These are phyloP conservation scores for Fomitopsis serialis DNA, from an alignment of 768 basidiomycete genomes.

Conservation along the genomic window DNA sequence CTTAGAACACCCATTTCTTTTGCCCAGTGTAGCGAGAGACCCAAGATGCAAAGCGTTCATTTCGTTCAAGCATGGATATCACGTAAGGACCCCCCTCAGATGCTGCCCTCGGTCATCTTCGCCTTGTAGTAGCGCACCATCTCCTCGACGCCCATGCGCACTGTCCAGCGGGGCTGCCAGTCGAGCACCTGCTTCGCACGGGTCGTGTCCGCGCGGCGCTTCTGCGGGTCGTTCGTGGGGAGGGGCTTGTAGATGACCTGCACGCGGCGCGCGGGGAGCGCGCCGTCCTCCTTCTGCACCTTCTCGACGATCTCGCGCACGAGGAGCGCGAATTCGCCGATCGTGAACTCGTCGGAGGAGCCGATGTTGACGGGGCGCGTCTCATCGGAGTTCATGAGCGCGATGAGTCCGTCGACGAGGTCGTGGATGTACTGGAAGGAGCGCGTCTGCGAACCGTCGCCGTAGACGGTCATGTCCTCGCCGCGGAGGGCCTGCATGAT, in stretches of 20 bases:
- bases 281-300: constrained; percentile 82
- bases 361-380: constrained; percentile 96
- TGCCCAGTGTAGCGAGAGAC: no score
- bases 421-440: constrained; percentile 99
- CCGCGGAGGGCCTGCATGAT: constrained; percentile 96
- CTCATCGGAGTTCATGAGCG: constrained; percentile 93
- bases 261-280: constrained; percentile 43
- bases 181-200: constrained; percentile 77
- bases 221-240: constrained; percentile 92
- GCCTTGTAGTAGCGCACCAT: constrained; percentile 93
- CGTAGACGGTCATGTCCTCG: constrained; percentile 96
- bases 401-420: constrained; percentile 88
- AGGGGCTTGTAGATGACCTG: constrained; percentile 76
- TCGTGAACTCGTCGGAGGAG: constrained; percentile 92
- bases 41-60: no score
- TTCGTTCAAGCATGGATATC: no score
- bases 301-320: constrained; percentile 91
- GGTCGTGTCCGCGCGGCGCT: constrained; percentile 88
- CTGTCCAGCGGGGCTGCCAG: constrained; percentile 94
- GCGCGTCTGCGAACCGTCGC: constrained; percentile 88
- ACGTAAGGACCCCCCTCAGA: constrained; percentile 32
- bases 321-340: constrained; percentile 88
- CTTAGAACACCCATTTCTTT: background rate
- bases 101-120: constrained; percentile 80
- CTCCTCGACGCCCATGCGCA: constrained; percentile 90